Evolutionary conservation across 208 protist genomes (phyloP).

Genomic region (Ichthyophonus hoferi): DNA sequence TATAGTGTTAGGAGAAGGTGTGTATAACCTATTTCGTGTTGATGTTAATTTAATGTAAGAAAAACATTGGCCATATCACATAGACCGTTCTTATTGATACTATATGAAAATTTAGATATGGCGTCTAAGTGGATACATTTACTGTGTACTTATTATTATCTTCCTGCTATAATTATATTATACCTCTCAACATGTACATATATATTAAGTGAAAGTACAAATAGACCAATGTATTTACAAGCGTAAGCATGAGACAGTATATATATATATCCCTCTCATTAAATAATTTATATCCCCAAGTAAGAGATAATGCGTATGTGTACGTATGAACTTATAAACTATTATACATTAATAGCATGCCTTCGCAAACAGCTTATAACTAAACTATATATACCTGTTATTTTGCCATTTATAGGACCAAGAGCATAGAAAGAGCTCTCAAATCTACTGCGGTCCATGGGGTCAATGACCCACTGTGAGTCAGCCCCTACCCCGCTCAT

Average conservation of each 20-base stretch:
- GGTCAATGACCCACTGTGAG: not conserved
- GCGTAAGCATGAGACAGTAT: not conserved
- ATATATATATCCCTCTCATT: not conserved
- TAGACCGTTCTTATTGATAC: no score
- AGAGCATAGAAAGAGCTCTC: not conserved
- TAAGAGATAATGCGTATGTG: no score
- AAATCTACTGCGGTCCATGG: not conserved
- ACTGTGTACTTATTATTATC: no score
- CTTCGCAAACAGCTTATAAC: not conserved
- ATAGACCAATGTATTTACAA: not conserved
- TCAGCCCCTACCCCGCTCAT: not conserved
- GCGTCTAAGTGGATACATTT: no score
- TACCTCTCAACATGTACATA: no score
- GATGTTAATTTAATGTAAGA: not conserved
- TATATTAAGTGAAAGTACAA: not conserved
- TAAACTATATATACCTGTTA: not conserved
- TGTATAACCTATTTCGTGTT: not conserved
- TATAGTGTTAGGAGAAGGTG: no score
- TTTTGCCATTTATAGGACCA: not conserved
- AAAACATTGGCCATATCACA: not conserved
- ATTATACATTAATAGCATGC: no score
- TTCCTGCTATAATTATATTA: no score
- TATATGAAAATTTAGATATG: no score
- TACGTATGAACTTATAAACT: no score
- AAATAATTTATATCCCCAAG: not conserved